Conservation (phyloP, 805 yeast genomes). For the Cyberlindnera bimundalis region DNA sequence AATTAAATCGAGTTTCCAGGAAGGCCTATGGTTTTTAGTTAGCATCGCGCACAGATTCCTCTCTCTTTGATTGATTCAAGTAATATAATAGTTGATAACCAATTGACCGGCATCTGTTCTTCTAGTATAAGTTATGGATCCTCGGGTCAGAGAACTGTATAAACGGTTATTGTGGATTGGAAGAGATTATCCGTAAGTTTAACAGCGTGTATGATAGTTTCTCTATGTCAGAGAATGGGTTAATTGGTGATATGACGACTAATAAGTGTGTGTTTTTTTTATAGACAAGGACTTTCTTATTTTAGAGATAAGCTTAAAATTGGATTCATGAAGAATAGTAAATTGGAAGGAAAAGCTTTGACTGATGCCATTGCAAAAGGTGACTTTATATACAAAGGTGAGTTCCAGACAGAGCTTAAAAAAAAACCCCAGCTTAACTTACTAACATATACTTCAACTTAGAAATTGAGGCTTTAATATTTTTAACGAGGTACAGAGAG, state of each 20-base stretch:
- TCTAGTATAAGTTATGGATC: conserved; percentile 15
- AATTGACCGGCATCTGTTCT: too few species aligned
- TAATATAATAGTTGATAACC: too few species aligned
- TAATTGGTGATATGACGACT: too few species aligned
- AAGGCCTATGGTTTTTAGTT: too few species aligned
- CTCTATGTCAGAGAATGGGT: too few species aligned
- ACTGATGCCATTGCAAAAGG: conserved; percentile 18
- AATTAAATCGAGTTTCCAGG: not conserved
- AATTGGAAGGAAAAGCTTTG: conserved; percentile 7
- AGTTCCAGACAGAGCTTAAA: too few species aligned
- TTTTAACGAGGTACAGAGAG: conserved; percentile 22
- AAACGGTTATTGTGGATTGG: conserved; percentile 19
- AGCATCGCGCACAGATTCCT: too few species aligned
- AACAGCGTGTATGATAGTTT: too few species aligned
- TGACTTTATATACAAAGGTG: conserved; percentile 21
- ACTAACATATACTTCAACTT: not conserved
- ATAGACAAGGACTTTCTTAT: conserved; percentile 18
- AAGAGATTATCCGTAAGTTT: conserved; percentile 21
- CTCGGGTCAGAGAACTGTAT: conserved; percentile 19
- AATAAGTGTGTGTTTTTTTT: too few species aligned
- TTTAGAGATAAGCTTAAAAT: conserved; percentile 16
- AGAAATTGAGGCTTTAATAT: conserved; percentile 24
- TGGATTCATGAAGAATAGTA: conserved; percentile 14
- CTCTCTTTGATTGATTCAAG: too few species aligned
- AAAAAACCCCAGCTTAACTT: too few species aligned